Conservation (phyloP, 2,329 filamentous ascomycete species). For the Furcasterigmium sp. region DNA sequence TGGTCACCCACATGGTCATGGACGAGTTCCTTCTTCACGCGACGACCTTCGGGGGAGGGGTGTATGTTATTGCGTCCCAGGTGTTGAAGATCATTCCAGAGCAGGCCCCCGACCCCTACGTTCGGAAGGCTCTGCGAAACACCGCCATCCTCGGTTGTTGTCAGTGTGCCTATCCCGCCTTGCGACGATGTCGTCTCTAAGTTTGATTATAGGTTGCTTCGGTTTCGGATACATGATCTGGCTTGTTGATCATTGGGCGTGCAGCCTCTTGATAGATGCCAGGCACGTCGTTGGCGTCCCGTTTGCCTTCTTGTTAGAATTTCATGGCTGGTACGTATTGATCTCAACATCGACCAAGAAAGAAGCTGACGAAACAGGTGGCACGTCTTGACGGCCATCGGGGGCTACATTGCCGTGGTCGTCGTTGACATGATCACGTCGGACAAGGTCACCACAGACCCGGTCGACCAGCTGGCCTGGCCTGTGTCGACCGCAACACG, state of each 20-base stretch:
- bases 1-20: conserved; percentile 35
- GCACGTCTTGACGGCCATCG: conserved; percentile 35
- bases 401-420: conserved; percentile 31
- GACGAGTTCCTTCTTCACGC: conserved; percentile 36
- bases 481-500: no score
- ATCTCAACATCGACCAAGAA: no score
- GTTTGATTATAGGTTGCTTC: conserved; percentile 22
- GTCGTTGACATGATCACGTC: conserved; percentile 30
- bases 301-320: conserved; percentile 29
- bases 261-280: conserved; percentile 18
- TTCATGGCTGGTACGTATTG: conserved; percentile 34
- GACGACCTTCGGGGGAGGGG: conserved; percentile 23
- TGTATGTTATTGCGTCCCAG: conserved; percentile 26
- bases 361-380: conserved; percentile 26
- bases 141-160: conserved; percentile 1
- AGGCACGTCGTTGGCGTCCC: conserved; percentile 26
- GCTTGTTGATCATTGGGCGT: conserved; percentile 31
- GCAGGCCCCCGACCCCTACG: conserved; percentile 20
- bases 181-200: conserved; percentile 14
- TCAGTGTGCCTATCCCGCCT: no score
- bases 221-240: conserved; percentile 31
- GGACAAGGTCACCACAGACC: conserved; percentile 22
- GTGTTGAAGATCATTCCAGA: conserved; percentile 23
- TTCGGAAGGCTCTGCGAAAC: conserved; percentile 14
- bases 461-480: no score